A percentile compares a stretch with the other conserved stretches of the same genome.
Conservation (phyloP, 169 alveolate species). For the Plasmodium cynomolgi region DNA sequence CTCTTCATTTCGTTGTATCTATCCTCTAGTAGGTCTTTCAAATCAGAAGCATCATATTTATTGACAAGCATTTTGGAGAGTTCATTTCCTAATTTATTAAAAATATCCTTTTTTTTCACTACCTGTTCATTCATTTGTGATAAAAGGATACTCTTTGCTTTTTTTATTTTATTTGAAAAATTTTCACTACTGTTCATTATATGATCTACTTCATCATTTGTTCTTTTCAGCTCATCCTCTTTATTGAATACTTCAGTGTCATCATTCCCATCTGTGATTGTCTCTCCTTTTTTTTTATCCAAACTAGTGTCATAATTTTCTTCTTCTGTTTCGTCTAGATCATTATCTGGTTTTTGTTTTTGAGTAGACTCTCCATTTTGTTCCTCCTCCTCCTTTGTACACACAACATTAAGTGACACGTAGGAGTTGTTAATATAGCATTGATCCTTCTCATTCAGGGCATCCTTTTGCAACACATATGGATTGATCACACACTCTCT, state of each 20-base stretch:
- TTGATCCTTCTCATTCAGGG: constrained; percentile 5
- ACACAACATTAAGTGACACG: constrained; percentile 11
- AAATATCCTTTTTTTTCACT: neutral
- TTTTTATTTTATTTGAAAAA: neutral
- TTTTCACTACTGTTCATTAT: constrained; percentile 4
- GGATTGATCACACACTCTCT: constrained; percentile 38
- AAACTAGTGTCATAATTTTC: neutral
- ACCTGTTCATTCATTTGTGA: neutral
- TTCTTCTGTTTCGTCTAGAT: neutral
- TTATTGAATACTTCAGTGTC: neutral
- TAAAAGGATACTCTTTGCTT: neutral
- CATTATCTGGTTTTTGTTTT: neutral
- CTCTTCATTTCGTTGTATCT: constrained; percentile 34
- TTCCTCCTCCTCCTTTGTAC: neutral
- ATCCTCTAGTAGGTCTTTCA: constrained; percentile 36
- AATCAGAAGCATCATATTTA: neutral
- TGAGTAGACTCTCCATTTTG: neutral
- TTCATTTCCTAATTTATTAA: constrained; percentile 6
- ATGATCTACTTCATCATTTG: neutral
- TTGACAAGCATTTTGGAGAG: neutral
- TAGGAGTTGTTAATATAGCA: constrained; percentile 32
- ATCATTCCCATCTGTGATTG: neutral
- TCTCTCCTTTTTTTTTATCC: neutral
- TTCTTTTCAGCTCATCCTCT: neutral
- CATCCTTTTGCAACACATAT: neutral